A percentile compares a stretch with the other conserved stretches of the same genome.
Evolutionary conservation across 176 grass and related monocot species (phyloP).

Genomic region (Tillandsia fasciculata): DNA sequence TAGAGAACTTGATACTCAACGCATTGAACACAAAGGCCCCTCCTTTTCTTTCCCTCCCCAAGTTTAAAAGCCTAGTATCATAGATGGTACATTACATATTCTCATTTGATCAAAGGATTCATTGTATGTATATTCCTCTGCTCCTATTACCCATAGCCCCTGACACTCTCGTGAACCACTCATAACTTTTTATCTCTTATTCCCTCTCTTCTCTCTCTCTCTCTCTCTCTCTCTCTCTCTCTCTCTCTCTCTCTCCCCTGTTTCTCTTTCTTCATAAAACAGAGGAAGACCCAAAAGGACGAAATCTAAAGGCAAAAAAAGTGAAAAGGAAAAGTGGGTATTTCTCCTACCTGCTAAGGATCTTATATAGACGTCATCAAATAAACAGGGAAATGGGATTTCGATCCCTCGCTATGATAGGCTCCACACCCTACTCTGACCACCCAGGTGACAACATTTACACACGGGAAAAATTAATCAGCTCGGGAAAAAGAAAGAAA

Average conservation of each 20-base stretch:
- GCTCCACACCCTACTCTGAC: neutral
- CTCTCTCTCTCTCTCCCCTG: slow-evolving; percentile 1
- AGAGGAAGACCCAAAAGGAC: neutral
- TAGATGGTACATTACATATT: too few relatives aligned
- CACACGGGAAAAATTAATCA: neutral
- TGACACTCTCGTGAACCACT: slow-evolving; percentile 30
- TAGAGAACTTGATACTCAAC: neutral
- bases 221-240: slow-evolving; percentile 6
- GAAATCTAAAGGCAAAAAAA: neutral
- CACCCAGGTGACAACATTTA: neutral
- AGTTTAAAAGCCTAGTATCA: neutral
- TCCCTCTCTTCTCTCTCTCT: slow-evolving; percentile 8
- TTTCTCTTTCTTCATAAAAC: slow-evolving; percentile 5
- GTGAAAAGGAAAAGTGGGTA: neutral
- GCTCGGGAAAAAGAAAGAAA: neutral
- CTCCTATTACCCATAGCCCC: neutral
- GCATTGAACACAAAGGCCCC: neutral
- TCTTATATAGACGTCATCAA: slow-evolving; percentile 32
- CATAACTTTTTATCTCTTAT: slow-evolving; percentile 26
- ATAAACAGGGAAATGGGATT: slow-evolving; percentile 20
- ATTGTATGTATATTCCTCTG: slow-evolving; percentile 7
- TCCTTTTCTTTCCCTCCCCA: neutral
- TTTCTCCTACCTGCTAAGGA: slow-evolving; percentile 18
- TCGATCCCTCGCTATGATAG: neutral
- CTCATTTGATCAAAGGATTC: too few relatives aligned